Percentiles rank a stretch among this genome's conserved stretches.
Conservation (phyloP, 2,329 filamentous ascomycete species). For the Fusarium succisae region DNA sequence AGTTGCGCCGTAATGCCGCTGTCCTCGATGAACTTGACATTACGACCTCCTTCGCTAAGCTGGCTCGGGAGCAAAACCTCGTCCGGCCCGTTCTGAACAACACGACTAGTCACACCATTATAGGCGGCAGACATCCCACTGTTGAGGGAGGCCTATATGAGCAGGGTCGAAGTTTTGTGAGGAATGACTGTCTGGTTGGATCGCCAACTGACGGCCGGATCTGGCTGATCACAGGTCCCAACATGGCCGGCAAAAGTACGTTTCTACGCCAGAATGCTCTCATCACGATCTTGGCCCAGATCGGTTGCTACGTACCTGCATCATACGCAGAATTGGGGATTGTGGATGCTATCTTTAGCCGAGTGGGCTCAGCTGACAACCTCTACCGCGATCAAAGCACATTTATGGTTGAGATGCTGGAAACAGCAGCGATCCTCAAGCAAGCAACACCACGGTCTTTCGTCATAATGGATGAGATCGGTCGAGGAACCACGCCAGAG, state of each 20-base stretch:
- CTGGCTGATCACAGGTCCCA: constrained; percentile 82
- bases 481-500: constrained; percentile 90
- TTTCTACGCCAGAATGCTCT: constrained; percentile 96
- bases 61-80: constrained; percentile 79
- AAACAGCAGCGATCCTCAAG: constrained; percentile 89
- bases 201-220: constrained; percentile 69
- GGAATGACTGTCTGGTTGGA: constrained; percentile 88
- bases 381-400: constrained; percentile 95
- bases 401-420: constrained; percentile 99
- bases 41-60: constrained; percentile 81
- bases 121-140: constrained; percentile 90
- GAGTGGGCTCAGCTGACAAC: constrained; percentile 93
- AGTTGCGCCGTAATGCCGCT: constrained; percentile 86
- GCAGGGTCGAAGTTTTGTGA: constrained; percentile 82
- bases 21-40: constrained; percentile 95
- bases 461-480: constrained; percentile 98
- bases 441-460: constrained; percentile 86
- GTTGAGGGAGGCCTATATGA: constrained; percentile 85
- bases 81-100: constrained; percentile 77
- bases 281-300: constrained; percentile 91
- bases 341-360: constrained; percentile 95
- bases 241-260: constrained; percentile 98
- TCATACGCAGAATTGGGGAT: constrained; percentile 85
- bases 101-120: constrained; percentile 74
- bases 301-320: constrained; percentile 92